A percentile compares a stretch with the other conserved stretches of the same genome.
Conservation (phyloP, 345 rosid species). For the Melastoma malabathricum region DNA sequence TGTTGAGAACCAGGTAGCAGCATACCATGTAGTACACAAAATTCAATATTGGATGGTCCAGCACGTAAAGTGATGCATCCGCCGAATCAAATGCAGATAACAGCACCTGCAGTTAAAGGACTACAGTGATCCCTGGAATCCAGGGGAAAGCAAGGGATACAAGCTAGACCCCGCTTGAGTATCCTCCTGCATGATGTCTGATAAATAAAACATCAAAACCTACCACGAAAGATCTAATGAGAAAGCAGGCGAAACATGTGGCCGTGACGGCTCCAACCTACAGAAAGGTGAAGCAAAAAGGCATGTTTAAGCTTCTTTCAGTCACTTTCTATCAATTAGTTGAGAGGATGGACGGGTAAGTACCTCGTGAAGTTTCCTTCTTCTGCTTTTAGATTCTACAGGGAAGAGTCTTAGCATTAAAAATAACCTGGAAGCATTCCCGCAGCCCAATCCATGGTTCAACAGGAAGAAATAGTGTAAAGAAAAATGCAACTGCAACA, state of each 20-base stretch:
- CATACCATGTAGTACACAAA: conserved; percentile 82
- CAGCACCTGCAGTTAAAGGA: conserved; percentile 39
- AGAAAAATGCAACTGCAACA: no score
- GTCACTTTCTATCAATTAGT: background rate
- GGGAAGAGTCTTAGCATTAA: conserved; percentile 95
- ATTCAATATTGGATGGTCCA: conserved; percentile 88
- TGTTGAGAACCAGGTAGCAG: background rate
- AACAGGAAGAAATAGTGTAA: background rate
- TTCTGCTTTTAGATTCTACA: conserved; percentile 93
- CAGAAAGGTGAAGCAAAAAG: conserved; percentile 4
- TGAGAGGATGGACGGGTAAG: no score
- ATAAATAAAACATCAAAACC: conserved; percentile 14
- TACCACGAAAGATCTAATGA: conserved; percentile 87
- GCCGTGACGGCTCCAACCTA: conserved; percentile 99
- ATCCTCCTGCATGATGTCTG: no score
- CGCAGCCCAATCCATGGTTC: no score
- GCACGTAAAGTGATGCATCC: conserved; percentile 69
- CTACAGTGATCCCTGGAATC: background rate
- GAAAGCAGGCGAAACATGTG: conserved; percentile 91
- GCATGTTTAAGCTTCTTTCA: no score
- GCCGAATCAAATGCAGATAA: conserved; percentile 58
- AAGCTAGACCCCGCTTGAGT: no score
- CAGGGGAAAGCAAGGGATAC: no score
- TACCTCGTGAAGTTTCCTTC: conserved; percentile 99
- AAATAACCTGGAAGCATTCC: conserved; percentile 12